Conservation (phyloP, 768 basidiomycete species). For the Podaxis sp. region DNA sequence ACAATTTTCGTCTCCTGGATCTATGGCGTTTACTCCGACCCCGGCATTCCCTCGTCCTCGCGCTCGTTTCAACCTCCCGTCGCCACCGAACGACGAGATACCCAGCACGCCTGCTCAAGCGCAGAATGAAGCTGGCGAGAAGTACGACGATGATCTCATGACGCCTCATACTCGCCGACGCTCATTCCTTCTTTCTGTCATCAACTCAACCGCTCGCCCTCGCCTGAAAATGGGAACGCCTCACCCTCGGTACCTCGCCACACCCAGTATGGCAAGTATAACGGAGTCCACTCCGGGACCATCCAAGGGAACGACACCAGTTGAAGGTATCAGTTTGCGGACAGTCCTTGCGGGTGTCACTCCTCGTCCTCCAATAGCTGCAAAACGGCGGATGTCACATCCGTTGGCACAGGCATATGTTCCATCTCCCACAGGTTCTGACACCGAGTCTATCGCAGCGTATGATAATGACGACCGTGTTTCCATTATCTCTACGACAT, state of each 20-base stretch:
- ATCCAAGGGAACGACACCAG: slow-evolving; percentile 6
- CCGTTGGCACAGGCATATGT: slow-evolving; percentile 53
- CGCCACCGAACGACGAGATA: slow-evolving; percentile 35
- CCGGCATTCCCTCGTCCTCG: slow-evolving; percentile 60
- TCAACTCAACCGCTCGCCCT: slow-evolving; percentile 78
- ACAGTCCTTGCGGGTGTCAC: slow-evolving; percentile 62
- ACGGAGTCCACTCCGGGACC: slow-evolving; percentile 32
- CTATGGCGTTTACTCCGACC: slow-evolving; percentile 62
- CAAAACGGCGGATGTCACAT: slow-evolving; percentile 47
- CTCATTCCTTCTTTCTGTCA: slow-evolving; percentile 79
- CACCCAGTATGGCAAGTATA: slow-evolving; percentile 23
- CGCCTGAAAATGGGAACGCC: slow-evolving; percentile 64
- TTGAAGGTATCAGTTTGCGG: slow-evolving; percentile 31
- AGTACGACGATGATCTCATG: slow-evolving; percentile 39
- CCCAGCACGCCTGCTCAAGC: slow-evolving; percentile 31
- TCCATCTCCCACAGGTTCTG: slow-evolving; percentile 34
- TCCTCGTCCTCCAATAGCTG: slow-evolving; percentile 47
- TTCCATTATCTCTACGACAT: slow-evolving; percentile 78
- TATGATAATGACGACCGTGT: slow-evolving; percentile 53
- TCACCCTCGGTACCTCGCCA: slow-evolving; percentile 39
- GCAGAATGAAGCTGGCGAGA: slow-evolving; percentile 18
- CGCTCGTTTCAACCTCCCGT: slow-evolving; percentile 55
- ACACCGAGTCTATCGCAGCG: slow-evolving; percentile 25
- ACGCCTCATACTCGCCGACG: slow-evolving; percentile 73
- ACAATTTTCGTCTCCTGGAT: slow-evolving; percentile 53